Conservation (phyloP, 2,329 filamentous ascomycete species). For the Didymella arachidicola region DNA sequence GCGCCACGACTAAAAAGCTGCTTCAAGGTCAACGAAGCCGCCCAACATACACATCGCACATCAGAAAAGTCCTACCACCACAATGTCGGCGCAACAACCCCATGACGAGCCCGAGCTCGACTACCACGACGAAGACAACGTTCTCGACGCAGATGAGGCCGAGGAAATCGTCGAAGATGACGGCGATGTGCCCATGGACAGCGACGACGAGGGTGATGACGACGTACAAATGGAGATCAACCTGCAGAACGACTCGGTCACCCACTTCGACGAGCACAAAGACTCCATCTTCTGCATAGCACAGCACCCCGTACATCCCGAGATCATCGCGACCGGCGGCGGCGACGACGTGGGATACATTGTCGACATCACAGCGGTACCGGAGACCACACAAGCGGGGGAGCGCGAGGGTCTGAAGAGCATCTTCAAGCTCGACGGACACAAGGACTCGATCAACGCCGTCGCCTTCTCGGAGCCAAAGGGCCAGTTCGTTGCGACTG, state of each 20-base stretch:
- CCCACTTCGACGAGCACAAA: slow-evolving; percentile 88
- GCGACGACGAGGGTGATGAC: slow-evolving; percentile 67
- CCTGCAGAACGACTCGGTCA: slow-evolving; percentile 89
- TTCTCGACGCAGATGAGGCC: slow-evolving; percentile 79
- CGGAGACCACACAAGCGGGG: slow-evolving; percentile 67
- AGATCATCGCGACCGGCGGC: slow-evolving; percentile 86
- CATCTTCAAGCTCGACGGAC: slow-evolving; percentile 81
- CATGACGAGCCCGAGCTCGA: slow-evolving; percentile 44
- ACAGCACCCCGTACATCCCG: slow-evolving; percentile 81
- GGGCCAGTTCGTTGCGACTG: slow-evolving; percentile 86
- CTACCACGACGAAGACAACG: slow-evolving; percentile 71
- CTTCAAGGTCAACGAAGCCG: neutral
- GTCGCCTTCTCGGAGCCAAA: slow-evolving; percentile 82
- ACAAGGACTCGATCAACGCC: slow-evolving; percentile 89
- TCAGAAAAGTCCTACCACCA: neutral
- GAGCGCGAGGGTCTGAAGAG: slow-evolving; percentile 67
- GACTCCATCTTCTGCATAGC: slow-evolving; percentile 96
- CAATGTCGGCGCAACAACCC: slow-evolving; percentile 39
- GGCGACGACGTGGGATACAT: slow-evolving; percentile 87
- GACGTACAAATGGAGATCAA: slow-evolving; percentile 71
- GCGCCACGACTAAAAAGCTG: slow-evolving; percentile 2
- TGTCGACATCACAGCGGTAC: slow-evolving; percentile 74
- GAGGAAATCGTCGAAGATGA: slow-evolving; percentile 76
- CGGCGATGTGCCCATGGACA: slow-evolving; percentile 81
- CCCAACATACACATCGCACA: neutral